Conservation (phyloP, 2,329 filamentous ascomycete species). For the Dissoconium aciculare region DNA sequence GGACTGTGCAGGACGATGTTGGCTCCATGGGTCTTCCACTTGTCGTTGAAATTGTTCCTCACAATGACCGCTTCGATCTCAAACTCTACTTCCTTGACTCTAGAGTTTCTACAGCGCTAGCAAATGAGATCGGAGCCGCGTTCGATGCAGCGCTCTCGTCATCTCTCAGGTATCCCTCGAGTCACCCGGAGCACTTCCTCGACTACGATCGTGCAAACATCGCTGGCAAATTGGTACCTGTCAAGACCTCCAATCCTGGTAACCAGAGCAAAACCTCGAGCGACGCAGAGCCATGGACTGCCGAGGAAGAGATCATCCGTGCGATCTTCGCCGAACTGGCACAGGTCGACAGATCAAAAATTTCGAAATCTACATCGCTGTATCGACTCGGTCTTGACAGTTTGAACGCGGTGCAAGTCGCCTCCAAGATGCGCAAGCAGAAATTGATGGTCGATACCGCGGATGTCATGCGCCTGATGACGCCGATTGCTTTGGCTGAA, state of each 20-base stretch:
- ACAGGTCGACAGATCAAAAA: constrained; percentile 32
- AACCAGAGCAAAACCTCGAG: not conserved
- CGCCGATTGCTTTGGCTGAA: constrained; percentile 13
- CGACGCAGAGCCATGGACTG: constrained; percentile 30
- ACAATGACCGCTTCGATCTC: constrained; percentile 34
- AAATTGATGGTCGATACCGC: constrained; percentile 48
- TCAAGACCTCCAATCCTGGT: constrained; percentile 1
- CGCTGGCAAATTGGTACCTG: constrained; percentile 8
- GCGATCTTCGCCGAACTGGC: constrained; percentile 46
- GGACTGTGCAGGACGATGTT: constrained; percentile 39
- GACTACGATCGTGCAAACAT: constrained; percentile 9
- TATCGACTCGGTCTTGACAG: constrained; percentile 85
- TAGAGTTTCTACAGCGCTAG: constrained; percentile 42
- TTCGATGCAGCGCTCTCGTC: constrained; percentile 18
- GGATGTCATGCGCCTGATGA: constrained; percentile 51
- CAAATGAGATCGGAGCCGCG: constrained; percentile 13
- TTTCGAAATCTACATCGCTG: constrained; percentile 53
- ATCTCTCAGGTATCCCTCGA: constrained; percentile 18
- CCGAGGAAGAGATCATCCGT: constrained; percentile 40
- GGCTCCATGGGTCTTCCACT: constrained; percentile 56
- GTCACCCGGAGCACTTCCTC: constrained; percentile 12
- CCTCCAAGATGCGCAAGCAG: constrained; percentile 46
- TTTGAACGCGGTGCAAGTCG: constrained; percentile 70
- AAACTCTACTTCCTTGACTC: constrained; percentile 36
- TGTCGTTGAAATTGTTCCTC: constrained; percentile 58